phyloP scores from a whole-genome alignment of 371 early-diverging fungal genomes.

The Funneliformis caledonium region DNA sequence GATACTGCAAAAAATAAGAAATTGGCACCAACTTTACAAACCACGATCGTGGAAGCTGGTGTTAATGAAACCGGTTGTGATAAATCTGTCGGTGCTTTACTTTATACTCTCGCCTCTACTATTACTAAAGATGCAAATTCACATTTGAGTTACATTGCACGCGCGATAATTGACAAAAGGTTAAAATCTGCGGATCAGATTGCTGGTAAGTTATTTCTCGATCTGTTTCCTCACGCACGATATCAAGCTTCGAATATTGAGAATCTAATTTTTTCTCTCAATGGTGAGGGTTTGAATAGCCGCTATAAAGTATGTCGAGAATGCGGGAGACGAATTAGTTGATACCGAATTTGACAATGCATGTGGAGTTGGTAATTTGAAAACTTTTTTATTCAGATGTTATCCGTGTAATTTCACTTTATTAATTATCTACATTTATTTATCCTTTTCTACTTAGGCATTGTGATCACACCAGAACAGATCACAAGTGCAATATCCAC shows the following conservation, averaged over 20 bases:
- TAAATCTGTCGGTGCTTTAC: conserved; percentile 75
- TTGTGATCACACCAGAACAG: conserved; percentile 76
- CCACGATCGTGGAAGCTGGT: conserved; percentile 67
- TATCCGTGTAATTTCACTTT: background rate
- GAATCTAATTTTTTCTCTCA: background rate
- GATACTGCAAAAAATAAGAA: conserved; percentile 96
- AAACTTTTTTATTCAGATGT: background rate
- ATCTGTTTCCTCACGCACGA: background rate
- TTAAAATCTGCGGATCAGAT: conserved; percentile 87
- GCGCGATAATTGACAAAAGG: conserved; percentile 64
- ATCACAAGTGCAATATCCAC: conserved; percentile 59
- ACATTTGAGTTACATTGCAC: conserved; percentile 78
- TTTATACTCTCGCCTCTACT: conserved; percentile 88
- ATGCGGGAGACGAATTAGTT: conserved; percentile 59
- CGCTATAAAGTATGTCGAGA: conserved; percentile 86
- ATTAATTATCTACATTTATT: background rate
- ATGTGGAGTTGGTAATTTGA: conserved; percentile 88
- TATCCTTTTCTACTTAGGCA: conserved; percentile 54
- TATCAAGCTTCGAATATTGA: background rate
- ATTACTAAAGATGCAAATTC: conserved; percentile 75
- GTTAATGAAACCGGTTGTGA: conserved; percentile 63
- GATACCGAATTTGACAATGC: conserved; percentile 75
- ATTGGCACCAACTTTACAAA: conserved; percentile 77
- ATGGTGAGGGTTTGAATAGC: conserved; percentile 55
- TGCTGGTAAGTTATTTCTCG: conserved; percentile 60